Conservation (phyloP, 1,284 basidiomycete species). For the Vanrija humicola region DNA sequence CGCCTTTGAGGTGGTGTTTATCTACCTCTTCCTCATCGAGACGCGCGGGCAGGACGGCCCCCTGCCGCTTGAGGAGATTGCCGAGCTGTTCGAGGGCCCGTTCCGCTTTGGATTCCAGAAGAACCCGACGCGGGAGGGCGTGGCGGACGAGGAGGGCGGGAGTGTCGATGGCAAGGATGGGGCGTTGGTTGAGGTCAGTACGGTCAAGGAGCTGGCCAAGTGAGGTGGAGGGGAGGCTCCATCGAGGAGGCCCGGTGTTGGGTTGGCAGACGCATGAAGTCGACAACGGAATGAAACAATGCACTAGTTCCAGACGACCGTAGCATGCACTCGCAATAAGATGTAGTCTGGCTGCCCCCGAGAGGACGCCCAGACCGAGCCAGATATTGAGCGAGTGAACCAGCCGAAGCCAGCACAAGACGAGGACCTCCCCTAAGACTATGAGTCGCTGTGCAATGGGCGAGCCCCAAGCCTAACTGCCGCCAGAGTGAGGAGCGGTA, state of each 20-base stretch:
- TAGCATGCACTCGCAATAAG: not conserved
- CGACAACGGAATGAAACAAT: too few relatives aligned
- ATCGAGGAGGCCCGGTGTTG: too few relatives aligned
- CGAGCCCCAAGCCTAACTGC: constrained; percentile 34
- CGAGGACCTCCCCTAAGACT: constrained; percentile 36
- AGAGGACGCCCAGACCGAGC: constrained; percentile 41
- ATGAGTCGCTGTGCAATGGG: constrained; percentile 46
- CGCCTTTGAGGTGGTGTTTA: constrained; percentile 36
- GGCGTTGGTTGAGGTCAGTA: too few relatives aligned
- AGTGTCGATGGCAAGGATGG: too few relatives aligned
- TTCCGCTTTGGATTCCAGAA: not conserved
- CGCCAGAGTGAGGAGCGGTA: constrained; percentile 28
- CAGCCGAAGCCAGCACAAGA: constrained; percentile 44
- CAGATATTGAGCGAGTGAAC: constrained; percentile 43
- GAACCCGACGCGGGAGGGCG: not conserved
- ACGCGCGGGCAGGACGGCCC: constrained; percentile 27
- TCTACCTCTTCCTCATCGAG: constrained; percentile 34
- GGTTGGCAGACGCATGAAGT: too few relatives aligned
- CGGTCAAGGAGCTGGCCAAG: too few relatives aligned
- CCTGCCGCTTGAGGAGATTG: constrained; percentile 38
- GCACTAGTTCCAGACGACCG: too few relatives aligned
- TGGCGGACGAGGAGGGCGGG: too few relatives aligned
- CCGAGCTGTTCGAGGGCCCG: constrained; percentile 13
- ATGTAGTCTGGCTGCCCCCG: constrained; percentile 38
- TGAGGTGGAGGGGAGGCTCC: too few relatives aligned